These are phyloP conservation scores for Hymenoscyphus infarciens DNA, from an alignment of 2,329 filamentous ascomycete genomes.

Conservation along the genomic window DNA sequence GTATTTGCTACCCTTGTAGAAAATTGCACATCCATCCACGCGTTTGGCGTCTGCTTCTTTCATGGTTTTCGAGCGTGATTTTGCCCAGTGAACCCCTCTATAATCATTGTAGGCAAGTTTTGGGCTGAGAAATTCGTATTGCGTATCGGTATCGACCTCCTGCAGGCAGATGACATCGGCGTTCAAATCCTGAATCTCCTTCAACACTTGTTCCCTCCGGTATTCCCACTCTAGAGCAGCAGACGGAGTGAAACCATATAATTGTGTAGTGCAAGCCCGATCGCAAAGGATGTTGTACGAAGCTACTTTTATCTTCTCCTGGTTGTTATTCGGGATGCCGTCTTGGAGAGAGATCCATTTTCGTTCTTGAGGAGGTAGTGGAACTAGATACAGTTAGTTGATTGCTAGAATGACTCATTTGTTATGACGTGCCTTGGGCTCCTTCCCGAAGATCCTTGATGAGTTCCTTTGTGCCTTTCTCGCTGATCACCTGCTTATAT, in stretches of 20 bases:
- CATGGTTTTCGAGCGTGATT: constrained; percentile 88
- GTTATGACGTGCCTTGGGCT: constrained; percentile 66
- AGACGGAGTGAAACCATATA: constrained; percentile 88
- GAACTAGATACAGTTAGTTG: constrained; percentile 50
- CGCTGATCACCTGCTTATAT: constrained; percentile 77
- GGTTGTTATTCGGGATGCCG: constrained; percentile 50
- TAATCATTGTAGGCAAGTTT: constrained; percentile 83
- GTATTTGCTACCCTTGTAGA: constrained; percentile 94
- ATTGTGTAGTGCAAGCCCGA: constrained; percentile 78
- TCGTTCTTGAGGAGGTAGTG: constrained; percentile 71
- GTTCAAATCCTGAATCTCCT: constrained; percentile 73
- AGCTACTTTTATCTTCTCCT: constrained; percentile 77
- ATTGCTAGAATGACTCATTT: constrained; percentile 26
- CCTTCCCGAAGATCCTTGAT: constrained; percentile 80
- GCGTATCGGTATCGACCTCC: constrained; percentile 88
- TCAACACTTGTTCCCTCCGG: constrained; percentile 75
- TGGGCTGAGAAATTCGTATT: constrained; percentile 87
- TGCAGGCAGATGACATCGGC: constrained; percentile 91
- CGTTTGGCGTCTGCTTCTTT: constrained; percentile 78
- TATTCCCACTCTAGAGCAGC: constrained; percentile 83
- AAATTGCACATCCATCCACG: constrained; percentile 96
- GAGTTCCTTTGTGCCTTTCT: constrained; percentile 81
- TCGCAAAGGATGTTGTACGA: constrained; percentile 97
- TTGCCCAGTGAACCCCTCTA: constrained; percentile 90
- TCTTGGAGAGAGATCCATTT: constrained; percentile 75